Conservation (phyloP, 768 basidiomycete species). For the Russula virescens region DNA sequence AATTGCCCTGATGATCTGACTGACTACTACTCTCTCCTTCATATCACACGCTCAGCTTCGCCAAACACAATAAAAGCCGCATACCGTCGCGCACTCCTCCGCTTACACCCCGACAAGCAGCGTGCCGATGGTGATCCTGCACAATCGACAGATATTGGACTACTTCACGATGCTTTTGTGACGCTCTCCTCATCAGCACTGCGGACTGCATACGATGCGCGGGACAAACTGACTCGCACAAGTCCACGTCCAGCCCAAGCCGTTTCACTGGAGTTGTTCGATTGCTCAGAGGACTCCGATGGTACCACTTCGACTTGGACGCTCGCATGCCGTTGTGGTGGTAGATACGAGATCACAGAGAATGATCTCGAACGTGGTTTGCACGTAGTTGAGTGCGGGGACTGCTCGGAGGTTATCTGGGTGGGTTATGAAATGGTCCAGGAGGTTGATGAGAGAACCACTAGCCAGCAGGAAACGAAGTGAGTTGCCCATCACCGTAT, state of each 20-base stretch:
- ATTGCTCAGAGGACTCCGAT: conserved; percentile 30
- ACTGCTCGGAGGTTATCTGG: conserved; percentile 81
- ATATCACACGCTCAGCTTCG: conserved; percentile 45
- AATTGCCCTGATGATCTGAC: neutral
- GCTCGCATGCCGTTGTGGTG: conserved; percentile 71
- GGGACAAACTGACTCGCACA: conserved; percentile 13
- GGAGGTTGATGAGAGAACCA: conserved; percentile 14
- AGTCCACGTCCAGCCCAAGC: conserved; percentile 69
- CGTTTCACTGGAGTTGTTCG: conserved; percentile 72
- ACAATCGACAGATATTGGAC: conserved; percentile 36
- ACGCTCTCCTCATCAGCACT: conserved; percentile 48
- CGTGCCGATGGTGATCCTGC: neutral
- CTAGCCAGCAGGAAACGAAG: neutral
- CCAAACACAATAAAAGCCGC: conserved; percentile 56
- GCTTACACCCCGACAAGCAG: conserved; percentile 57
- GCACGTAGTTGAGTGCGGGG: conserved; percentile 66
- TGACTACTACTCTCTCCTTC: conserved; percentile 60
- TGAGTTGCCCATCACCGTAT: neutral
- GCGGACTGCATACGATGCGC: conserved; percentile 49
- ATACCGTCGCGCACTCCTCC: conserved; percentile 62
- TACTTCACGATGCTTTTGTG: conserved; percentile 62
- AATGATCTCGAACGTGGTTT: conserved; percentile 60
- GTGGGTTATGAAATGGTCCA: conserved; percentile 67
- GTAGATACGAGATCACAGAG: conserved; percentile 51
- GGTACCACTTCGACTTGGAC: conserved; percentile 41